These are phyloP conservation scores for Zygosaccharomyces bisporus DNA, from an alignment of 805 yeast species.

Conservation along the genomic window DNA sequence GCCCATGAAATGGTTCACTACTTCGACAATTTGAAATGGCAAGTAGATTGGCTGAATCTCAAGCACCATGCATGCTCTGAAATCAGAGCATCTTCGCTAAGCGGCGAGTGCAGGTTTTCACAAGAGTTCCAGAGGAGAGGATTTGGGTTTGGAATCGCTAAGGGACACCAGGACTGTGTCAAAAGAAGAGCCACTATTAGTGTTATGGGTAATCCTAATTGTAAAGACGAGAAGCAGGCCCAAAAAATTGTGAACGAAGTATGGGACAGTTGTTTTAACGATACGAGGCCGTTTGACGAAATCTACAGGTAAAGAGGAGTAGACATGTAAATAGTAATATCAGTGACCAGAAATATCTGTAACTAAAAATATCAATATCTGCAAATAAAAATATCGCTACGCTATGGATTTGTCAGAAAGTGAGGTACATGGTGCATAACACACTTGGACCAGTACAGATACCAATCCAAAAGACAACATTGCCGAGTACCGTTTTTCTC, in stretches of 20 bases:
- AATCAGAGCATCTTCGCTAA: constrained; percentile 84
- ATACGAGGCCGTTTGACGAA: constrained; percentile 92
- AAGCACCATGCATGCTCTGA: constrained; percentile 97
- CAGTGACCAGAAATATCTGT: too few relatives aligned
- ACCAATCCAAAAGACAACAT: constrained; percentile 86
- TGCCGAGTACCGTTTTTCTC: constrained; percentile 61
- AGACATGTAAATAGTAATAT: constrained; percentile 6
- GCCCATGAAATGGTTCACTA: constrained; percentile 93
- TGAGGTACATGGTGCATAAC: constrained; percentile 77
- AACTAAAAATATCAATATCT: too few relatives aligned
- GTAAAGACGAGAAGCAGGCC: constrained; percentile 71
- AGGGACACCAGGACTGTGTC: constrained; percentile 90
- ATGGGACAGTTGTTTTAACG: constrained; percentile 89
- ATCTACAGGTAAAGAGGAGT: constrained; percentile 57
- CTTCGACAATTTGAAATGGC: constrained; percentile 83
- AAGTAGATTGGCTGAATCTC: constrained; percentile 79
- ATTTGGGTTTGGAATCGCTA: constrained; percentile 48
- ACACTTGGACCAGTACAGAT: constrained; percentile 86
- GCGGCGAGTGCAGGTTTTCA: constrained; percentile 93
- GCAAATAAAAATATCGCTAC: neutral
- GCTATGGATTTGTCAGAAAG: constrained; percentile 47
- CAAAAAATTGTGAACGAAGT: constrained; percentile 77
- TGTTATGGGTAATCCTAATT: constrained; percentile 81
- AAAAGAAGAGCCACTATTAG: constrained; percentile 82
- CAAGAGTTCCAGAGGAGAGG: constrained; percentile 61